These are phyloP conservation scores for Trametes coccinea DNA, from an alignment of 768 basidiomycete genomes.

Conservation along the genomic window DNA sequence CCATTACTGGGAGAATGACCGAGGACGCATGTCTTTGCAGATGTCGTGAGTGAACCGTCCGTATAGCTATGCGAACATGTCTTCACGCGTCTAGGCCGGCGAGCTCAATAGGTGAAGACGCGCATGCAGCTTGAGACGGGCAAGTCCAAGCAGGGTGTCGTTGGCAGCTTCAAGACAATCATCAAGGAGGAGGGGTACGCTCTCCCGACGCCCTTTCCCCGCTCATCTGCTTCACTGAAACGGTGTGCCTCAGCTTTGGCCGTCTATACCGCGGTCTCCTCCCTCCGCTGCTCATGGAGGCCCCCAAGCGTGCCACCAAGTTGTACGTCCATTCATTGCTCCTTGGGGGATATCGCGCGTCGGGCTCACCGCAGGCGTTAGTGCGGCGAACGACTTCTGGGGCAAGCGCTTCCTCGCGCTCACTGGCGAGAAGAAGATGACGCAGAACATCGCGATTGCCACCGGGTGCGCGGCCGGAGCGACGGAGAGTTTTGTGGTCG, in stretches of 20 bases:
- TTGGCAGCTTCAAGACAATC: conserved; percentile 82
- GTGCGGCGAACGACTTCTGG: conserved; percentile 94
- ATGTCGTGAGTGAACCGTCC: conserved; percentile 69
- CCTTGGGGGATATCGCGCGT: background rate
- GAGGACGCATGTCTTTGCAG: conserved; percentile 37
- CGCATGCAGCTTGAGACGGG: conserved; percentile 97
- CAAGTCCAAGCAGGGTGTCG: conserved; percentile 69
- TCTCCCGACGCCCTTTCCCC: background rate
- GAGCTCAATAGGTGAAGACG: conserved; percentile 78
- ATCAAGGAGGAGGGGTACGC: conserved; percentile 87
- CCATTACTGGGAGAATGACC: background rate
- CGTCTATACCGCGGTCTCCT: conserved; percentile 93
- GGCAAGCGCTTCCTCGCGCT: conserved; percentile 70
- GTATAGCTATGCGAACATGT: conserved; percentile 1
- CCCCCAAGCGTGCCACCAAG: conserved; percentile 98
- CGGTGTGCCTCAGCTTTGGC: conserved; percentile 50
- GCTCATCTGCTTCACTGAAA: background rate
- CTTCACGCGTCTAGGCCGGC: conserved; percentile 15
- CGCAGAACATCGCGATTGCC: conserved; percentile 78
- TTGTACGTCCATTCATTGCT: conserved; percentile 51
- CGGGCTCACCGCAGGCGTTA: conserved; percentile 27
- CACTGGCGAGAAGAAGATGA: conserved; percentile 82
- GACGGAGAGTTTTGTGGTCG: conserved; percentile 92
- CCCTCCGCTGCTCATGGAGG: conserved; percentile 94
- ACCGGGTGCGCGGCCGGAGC: conserved; percentile 96